These are phyloP conservation scores for Brassica hybrid DNA, from an alignment of 441 rosid genomes.

Conservation along the genomic window DNA sequence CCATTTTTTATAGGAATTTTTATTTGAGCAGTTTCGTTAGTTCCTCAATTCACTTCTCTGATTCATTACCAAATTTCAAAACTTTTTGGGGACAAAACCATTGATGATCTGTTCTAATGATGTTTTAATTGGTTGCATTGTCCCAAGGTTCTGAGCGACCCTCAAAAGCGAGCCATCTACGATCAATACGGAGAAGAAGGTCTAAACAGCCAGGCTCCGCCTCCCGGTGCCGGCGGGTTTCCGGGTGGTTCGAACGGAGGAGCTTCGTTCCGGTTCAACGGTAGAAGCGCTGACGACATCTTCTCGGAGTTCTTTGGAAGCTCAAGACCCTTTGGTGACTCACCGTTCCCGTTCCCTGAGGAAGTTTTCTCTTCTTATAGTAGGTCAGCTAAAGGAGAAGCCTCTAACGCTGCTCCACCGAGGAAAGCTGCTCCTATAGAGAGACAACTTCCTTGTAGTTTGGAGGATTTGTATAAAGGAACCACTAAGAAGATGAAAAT, in stretches of 20 bases:
- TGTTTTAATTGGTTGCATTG: slow-evolving; percentile 10
- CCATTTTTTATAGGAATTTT: slow-evolving; percentile 2
- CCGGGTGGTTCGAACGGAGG: slow-evolving; percentile 71
- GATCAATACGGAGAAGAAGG: slow-evolving; percentile 95
- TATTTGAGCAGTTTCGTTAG: slow-evolving; percentile 15
- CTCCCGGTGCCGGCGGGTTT: slow-evolving; percentile 64
- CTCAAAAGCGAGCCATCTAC: slow-evolving; percentile 80
- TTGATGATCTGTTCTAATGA: not conserved
- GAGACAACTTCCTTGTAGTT: slow-evolving; percentile 68
- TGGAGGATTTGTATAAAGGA: slow-evolving; percentile 81
- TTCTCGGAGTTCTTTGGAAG: slow-evolving; percentile 76
- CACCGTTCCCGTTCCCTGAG: slow-evolving; percentile 64
- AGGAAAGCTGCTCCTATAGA: slow-evolving; percentile 74
- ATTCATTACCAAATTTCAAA: not conserved
- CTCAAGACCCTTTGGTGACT: slow-evolving; percentile 65
- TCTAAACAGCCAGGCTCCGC: slow-evolving; percentile 73
- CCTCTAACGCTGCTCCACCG: slow-evolving; percentile 60
- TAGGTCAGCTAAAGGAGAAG: slow-evolving; percentile 46
- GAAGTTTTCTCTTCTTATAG: slow-evolving; percentile 57
- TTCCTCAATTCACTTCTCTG: not conserved
- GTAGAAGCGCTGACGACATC: slow-evolving; percentile 82
- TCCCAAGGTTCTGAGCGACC: slow-evolving; percentile 73
- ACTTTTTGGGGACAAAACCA: not conserved
- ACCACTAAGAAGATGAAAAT: slow-evolving; percentile 87
- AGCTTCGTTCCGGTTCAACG: slow-evolving; percentile 67